Percentiles rank a stretch among this genome's conserved stretches.
phyloP scores from a whole-genome alignment of 2,329 filamentous ascomycete species.

The Cercospora brassicicola region DNA sequence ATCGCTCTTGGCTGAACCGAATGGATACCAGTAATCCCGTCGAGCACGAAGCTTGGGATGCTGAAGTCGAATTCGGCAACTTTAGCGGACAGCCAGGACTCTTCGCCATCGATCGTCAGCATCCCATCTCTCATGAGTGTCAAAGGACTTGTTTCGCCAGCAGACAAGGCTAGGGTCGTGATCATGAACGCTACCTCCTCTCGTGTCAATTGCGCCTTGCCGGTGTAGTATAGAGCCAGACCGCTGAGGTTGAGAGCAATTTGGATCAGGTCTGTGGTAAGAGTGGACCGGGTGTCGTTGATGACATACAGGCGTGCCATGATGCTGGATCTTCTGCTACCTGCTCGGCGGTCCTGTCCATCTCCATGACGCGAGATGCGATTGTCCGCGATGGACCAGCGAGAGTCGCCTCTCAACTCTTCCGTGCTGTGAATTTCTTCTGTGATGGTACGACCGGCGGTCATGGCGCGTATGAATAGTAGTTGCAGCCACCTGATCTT shows the following conservation, averaged over 20 bases:
- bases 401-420: background rate
- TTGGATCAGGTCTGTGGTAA: background rate
- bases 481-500: background rate
- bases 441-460: background rate
- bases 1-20: background rate
- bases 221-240: background rate
- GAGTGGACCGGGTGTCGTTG: constrained; percentile 3
- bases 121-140: background rate
- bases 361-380: constrained; percentile 3
- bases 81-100: background rate
- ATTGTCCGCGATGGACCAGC: constrained; percentile 5
- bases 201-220: background rate
- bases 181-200: background rate
- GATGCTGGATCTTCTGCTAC: constrained; percentile 3
- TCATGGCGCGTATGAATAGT: background rate
- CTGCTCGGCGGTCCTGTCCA: background rate
- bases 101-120: background rate
- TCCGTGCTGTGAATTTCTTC: background rate
- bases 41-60: background rate
- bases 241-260: constrained; percentile 8
- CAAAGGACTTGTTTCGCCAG: constrained; percentile 5
- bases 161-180: background rate
- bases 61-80: background rate
- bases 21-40: background rate
- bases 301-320: constrained; percentile 10